These are phyloP conservation scores for Agaricus subrufescens DNA, from an alignment of 768 basidiomycete genomes.

Conservation along the genomic window DNA sequence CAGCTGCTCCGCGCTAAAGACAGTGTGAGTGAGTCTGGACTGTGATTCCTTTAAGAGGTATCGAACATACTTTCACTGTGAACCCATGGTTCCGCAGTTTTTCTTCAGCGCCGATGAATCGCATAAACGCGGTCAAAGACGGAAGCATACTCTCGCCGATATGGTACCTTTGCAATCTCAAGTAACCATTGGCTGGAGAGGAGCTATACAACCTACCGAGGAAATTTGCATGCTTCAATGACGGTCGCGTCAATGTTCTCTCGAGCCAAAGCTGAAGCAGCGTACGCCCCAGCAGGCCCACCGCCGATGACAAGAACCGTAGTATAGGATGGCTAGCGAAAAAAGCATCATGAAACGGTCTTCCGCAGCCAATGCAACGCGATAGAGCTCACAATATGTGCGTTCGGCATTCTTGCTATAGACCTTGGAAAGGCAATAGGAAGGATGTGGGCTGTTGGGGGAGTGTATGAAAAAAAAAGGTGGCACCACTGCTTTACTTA, in stretches of 20 bases:
- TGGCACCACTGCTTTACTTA: background rate
- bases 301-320: constrained; percentile 35
- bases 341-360: background rate
- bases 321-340: constrained; percentile 14
- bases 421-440: background rate
- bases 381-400: background rate
- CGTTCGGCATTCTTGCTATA: background rate
- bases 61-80: constrained; percentile 22
- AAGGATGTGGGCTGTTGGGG: background rate
- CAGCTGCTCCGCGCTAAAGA: constrained; percentile 32
- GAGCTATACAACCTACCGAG: constrained; percentile 19
- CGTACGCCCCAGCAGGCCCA: constrained; percentile 44
- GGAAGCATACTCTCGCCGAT: constrained; percentile 36
- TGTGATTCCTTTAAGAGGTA: background rate
- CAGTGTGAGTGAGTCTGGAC: background rate
- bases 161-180: constrained; percentile 23
- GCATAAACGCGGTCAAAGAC: constrained; percentile 27
- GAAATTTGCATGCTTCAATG: constrained; percentile 40
- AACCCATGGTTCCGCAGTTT: constrained; percentile 29
- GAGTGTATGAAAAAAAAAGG: too few relatives aligned
- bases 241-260: constrained; percentile 34
- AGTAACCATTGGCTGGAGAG: too few relatives aligned
- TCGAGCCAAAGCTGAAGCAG: constrained; percentile 39
- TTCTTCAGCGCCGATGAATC: constrained; percentile 32
- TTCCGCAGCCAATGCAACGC: background rate